Conservation (phyloP, 139 green algal genomes). For the Picochlorum sp. region DNA sequence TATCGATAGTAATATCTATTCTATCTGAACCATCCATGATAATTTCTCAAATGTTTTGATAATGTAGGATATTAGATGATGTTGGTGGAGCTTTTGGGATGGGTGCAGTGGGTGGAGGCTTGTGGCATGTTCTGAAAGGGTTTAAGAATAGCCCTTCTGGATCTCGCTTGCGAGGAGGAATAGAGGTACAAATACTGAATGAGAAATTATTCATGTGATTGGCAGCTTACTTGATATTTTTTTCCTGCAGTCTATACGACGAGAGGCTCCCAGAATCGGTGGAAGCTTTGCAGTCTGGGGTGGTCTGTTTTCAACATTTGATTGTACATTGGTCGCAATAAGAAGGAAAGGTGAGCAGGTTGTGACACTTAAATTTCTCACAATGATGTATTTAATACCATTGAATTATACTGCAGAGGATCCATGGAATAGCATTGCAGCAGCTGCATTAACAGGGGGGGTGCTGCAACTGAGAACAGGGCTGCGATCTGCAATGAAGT, state of each 20-base stretch:
- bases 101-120: conserved; percentile 88
- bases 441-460: conserved; percentile 77
- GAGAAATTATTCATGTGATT: not conserved
- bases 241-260: conserved; percentile 52
- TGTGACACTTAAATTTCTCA: not conserved
- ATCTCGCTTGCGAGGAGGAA: conserved; percentile 58
- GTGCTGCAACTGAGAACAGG: conserved; percentile 87
- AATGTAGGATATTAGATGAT: conserved; percentile 88
- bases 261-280: conserved; percentile 84
- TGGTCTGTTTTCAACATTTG: conserved; percentile 92
- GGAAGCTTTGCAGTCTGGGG: conserved; percentile 99
- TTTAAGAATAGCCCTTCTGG: conserved; percentile 81
- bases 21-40: not conserved
- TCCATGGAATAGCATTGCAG: conserved; percentile 94
- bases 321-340: conserved; percentile 88
- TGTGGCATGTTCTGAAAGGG: conserved; percentile 87
- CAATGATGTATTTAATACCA: not conserved
- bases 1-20: not conserved
- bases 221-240: not conserved
- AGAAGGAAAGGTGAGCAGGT: conserved; percentile 53
- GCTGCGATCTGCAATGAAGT: conserved; percentile 51
- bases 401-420: conserved; percentile 61
- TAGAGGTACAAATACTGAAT: conserved; percentile 61
- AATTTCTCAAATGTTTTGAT: not conserved
- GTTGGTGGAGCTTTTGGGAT: conserved; percentile 98